Evolutionary conservation across 2,329 filamentous ascomycete genomes (phyloP).

Genomic region (Fusarium nurragi): DNA sequence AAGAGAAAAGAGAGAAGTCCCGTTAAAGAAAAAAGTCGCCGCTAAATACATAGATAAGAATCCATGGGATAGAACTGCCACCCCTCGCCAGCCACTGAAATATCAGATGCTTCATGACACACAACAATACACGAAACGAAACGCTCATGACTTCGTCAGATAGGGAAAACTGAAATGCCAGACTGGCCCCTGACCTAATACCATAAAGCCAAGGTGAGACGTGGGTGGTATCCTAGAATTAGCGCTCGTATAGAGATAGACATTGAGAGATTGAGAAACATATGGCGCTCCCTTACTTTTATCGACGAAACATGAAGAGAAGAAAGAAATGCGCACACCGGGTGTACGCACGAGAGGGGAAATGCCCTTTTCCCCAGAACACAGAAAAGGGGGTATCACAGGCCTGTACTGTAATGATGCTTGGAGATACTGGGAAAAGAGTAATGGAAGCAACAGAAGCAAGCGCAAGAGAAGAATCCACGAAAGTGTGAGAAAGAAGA

Average conservation of each 20-base stretch:
- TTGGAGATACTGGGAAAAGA: constrained; percentile 37
- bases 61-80: constrained; percentile 40
- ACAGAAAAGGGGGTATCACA: constrained; percentile 32
- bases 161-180: constrained; percentile 41
- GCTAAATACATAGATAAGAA: constrained; percentile 42
- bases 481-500: constrained; percentile 38
- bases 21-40: constrained; percentile 35
- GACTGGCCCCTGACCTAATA: constrained; percentile 38
- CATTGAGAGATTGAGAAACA: constrained; percentile 37
- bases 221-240: constrained; percentile 46
- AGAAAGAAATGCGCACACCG: constrained; percentile 42
- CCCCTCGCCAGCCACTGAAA: constrained; percentile 37
- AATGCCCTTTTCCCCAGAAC: constrained; percentile 26
- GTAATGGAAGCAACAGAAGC: constrained; percentile 39
- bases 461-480: constrained; percentile 37
- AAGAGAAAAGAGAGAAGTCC: constrained; percentile 28
- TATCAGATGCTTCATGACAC: constrained; percentile 39
- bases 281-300: constrained; percentile 43
- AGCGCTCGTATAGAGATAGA: constrained; percentile 43
- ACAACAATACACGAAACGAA: constrained; percentile 40
- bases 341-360: constrained; percentile 45
- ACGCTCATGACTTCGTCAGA: constrained; percentile 44
- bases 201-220: constrained; percentile 36
- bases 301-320: constrained; percentile 41
- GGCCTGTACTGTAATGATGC: constrained; percentile 34